These are phyloP conservation scores for Arctostaphylos glauca DNA, from an alignment of 148 eudicot species.

Conservation along the genomic window DNA sequence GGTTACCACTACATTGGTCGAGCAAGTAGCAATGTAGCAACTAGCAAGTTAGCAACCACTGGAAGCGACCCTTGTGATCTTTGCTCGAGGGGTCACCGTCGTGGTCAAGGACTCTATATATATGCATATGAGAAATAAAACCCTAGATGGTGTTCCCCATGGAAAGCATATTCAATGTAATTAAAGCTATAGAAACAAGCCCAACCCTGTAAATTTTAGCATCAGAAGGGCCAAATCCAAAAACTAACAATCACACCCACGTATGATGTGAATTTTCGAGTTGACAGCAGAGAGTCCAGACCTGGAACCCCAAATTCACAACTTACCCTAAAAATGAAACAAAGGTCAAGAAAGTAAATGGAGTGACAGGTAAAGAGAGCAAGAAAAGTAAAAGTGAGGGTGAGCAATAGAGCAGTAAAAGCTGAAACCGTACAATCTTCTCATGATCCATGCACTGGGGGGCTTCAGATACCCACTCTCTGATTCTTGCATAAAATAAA, in stretches of 20 bases:
- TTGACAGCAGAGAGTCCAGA: not conserved
- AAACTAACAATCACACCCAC: not conserved
- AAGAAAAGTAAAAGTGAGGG: slow-evolving; percentile 23
- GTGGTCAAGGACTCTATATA: too few species aligned
- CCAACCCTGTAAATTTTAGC: not conserved
- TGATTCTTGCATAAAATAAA: not conserved
- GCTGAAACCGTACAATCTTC: slow-evolving; percentile 23
- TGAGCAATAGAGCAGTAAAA: slow-evolving; percentile 30
- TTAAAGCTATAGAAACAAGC: not conserved
- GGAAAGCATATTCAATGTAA: not conserved
- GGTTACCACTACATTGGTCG: not conserved
- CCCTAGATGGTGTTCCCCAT: not conserved
- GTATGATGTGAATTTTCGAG: not conserved
- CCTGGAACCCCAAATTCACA: not conserved
- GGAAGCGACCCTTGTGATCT: not conserved
- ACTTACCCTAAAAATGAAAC: not conserved
- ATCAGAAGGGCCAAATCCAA: not conserved
- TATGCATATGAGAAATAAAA: too few species aligned
- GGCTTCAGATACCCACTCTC: slow-evolving; percentile 15
- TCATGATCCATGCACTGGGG: slow-evolving; percentile 22
- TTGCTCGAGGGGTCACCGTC: too few species aligned
- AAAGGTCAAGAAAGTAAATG: slow-evolving; percentile 10
- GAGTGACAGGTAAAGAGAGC: slow-evolving; percentile 7
- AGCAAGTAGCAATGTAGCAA: not conserved
- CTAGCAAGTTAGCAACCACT: not conserved